phyloP scores from a whole-genome alignment of 2,329 filamentous ascomycete genomes.

The Scytalidium lignicola region DNA sequence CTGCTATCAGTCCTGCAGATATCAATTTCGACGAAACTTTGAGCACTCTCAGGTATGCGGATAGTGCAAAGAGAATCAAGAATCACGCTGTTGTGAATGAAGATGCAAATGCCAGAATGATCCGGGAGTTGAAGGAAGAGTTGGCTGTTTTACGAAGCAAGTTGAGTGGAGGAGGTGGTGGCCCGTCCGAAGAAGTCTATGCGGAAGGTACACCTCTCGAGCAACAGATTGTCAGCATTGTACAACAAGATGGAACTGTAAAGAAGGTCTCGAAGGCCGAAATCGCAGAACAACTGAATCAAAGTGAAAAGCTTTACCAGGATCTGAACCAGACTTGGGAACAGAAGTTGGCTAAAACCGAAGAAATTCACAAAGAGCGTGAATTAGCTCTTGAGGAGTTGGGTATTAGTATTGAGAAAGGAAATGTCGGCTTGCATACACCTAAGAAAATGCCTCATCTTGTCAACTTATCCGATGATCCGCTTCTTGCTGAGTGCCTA shows the following conservation, averaged over 20 bases:
- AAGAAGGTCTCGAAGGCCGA: slow-evolving; percentile 98
- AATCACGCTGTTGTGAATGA: slow-evolving; percentile 99
- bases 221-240: slow-evolving; percentile 94
- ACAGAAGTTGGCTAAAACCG: slow-evolving; percentile 89
- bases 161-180: slow-evolving; percentile 55
- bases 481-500: slow-evolving; percentile 87
- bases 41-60: slow-evolving; percentile 90
- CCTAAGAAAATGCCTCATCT: slow-evolving; percentile 99
- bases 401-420: slow-evolving; percentile 98
- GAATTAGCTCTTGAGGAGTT: slow-evolving; percentile 93
- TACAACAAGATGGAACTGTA: slow-evolving; percentile 73
- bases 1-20: slow-evolving; percentile 94
- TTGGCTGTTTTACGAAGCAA: slow-evolving; percentile 81
- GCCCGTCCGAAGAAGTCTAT: slow-evolving; percentile 73
- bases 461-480: slow-evolving; percentile 94
- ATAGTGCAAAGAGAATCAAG: slow-evolving; percentile 98
- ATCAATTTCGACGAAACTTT: slow-evolving; percentile 99
- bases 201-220: slow-evolving; percentile 88
- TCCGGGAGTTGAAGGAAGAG: slow-evolving; percentile 94
- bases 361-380: slow-evolving; percentile 95
- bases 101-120: slow-evolving; percentile 98
- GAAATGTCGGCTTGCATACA: slow-evolving; percentile 89
- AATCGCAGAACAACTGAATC: slow-evolving; percentile 91
- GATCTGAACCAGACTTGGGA: slow-evolving; percentile 99
- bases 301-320: slow-evolving; percentile 92